Evolutionary conservation across 345 rosid genomes (phyloP).

Genomic region (Syzygium jambos): DNA sequence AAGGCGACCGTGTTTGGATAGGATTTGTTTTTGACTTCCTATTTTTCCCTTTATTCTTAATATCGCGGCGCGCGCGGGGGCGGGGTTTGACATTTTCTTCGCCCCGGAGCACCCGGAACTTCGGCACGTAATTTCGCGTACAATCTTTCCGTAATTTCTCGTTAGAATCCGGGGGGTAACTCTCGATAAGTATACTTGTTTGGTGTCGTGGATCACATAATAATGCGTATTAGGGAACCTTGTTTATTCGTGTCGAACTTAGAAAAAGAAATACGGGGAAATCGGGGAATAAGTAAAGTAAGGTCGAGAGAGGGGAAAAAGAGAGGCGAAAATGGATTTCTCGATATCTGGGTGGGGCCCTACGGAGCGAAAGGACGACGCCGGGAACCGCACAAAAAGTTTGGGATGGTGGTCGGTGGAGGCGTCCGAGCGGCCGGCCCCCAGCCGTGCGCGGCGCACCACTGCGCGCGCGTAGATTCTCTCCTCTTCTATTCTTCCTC

Average conservation of each 20-base stretch:
- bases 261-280: not conserved
- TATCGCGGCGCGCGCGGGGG: not conserved
- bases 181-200: not conserved
- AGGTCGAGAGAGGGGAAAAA: not conserved
- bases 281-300: too few species aligned
- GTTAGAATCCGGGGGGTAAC: too few species aligned
- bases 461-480: not conserved
- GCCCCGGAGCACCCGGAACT: not conserved
- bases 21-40: not conserved
- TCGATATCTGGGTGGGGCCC: not conserved
- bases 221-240: not conserved
- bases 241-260: not conserved
- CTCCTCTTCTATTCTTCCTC: not conserved
- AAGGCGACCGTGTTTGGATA: not conserved
- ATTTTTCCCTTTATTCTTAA: not conserved
- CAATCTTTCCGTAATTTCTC: not conserved
- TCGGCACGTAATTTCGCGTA: not conserved
- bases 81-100: not conserved
- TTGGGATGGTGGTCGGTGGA: not conserved
- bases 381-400: not conserved
- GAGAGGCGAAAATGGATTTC: not conserved
- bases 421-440: not conserved
- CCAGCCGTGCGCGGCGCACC: not conserved
- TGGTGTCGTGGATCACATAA: not conserved
- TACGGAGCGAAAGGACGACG: not conserved